Evolutionary conservation across 2,329 filamentous ascomycete genomes (phyloP).

Genomic region (Exophiala sideris): DNA sequence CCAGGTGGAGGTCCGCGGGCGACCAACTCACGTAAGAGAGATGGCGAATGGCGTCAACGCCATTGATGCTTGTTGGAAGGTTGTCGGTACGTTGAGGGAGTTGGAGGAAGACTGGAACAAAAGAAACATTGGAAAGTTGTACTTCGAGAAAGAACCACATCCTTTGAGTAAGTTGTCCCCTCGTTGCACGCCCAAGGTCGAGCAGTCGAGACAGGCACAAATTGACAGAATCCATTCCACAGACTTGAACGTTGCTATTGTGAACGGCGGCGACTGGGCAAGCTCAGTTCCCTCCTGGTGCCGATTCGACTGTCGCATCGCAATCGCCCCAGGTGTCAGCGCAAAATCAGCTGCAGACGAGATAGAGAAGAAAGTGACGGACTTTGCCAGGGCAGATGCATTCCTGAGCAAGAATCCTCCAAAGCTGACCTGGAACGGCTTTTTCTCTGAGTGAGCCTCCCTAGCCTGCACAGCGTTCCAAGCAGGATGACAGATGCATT

Average conservation of each 20-base stretch:
- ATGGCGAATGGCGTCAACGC: conserved; percentile 23
- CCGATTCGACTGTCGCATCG: conserved; percentile 21
- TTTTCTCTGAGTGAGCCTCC: conserved; percentile 22
- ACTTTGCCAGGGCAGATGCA: conserved; percentile 25
- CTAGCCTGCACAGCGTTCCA: no score
- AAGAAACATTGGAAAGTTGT: conserved; percentile 10
- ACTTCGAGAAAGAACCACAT: conserved; percentile 22
- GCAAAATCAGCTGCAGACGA: conserved; percentile 22
- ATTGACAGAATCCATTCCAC: not conserved
- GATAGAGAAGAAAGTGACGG: conserved; percentile 31
- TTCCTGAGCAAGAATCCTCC: conserved; percentile 31
- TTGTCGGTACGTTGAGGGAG: conserved; percentile 20
- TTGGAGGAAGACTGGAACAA: conserved; percentile 23
- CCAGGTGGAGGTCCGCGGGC: conserved; percentile 21
- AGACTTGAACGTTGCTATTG: conserved; percentile 24
- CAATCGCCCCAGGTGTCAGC: conserved; percentile 20
- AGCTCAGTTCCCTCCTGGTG: conserved; percentile 25
- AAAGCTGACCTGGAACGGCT: conserved; percentile 29
- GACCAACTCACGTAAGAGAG: conserved; percentile 18
- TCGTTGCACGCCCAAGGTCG: not conserved
- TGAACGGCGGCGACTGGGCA: conserved; percentile 24
- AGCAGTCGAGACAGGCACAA: not conserved
- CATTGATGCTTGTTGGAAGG: conserved; percentile 21
- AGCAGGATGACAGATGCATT: no score
- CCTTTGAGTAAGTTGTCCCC: conserved; percentile 20